These are phyloP conservation scores for Candida oleophila DNA, from an alignment of 805 yeast genomes.

Conservation along the genomic window DNA sequence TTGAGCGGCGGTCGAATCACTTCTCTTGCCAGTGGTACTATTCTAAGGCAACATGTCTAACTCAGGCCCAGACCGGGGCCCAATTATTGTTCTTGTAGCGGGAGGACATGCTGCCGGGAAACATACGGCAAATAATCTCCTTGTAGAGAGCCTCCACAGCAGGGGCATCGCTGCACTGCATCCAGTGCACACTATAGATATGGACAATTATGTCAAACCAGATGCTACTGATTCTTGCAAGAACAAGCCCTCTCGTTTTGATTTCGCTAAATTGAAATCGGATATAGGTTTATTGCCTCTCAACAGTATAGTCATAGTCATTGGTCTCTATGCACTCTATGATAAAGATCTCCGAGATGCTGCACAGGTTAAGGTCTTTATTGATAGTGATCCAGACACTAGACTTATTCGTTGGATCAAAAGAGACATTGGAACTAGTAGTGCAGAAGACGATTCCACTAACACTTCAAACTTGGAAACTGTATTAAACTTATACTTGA, in stretches of 20 bases:
- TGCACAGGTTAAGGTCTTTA: constrained; percentile 67
- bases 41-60: neutral
- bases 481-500: constrained; percentile 49
- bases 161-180: constrained; percentile 15
- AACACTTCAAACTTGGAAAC: constrained; percentile 25
- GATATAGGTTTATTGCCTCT: constrained; percentile 10
- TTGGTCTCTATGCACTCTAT: constrained; percentile 77
- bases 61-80: no score
- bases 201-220: constrained; percentile 37
- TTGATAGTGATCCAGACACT: constrained; percentile 84
- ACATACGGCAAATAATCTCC: constrained; percentile 32
- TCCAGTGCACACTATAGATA: constrained; percentile 41
- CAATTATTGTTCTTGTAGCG: constrained; percentile 48
- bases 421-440: constrained; percentile 29
- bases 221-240: constrained; percentile 15
- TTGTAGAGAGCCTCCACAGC: constrained; percentile 28
- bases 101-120: constrained; percentile 68
- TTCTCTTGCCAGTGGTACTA: neutral
- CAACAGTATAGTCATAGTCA: constrained; percentile 4
- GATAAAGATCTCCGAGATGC: constrained; percentile 52
- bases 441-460: constrained; percentile 2
- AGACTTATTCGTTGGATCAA: constrained; percentile 78
- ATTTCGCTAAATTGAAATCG: constrained; percentile 28
- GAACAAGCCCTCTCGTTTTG: constrained; percentile 43
- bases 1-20: no score